phyloP scores from a whole-genome alignment of 306 rosid species.

The Corylus americana region DNA sequence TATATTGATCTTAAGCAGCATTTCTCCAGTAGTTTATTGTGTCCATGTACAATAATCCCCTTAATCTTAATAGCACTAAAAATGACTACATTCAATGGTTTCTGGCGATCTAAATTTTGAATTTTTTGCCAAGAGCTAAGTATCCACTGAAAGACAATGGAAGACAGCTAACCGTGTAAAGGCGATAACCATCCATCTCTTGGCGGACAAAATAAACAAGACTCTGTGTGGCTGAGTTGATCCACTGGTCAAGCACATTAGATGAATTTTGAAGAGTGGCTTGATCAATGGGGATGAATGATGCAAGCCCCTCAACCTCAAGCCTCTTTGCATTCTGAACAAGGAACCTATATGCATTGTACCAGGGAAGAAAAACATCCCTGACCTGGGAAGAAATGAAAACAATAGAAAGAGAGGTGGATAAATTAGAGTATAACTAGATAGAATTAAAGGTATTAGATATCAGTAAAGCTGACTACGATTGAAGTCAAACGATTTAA shows the following conservation, averaged over 20 bases:
- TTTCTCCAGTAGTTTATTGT: neutral
- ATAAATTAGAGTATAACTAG: conserved; percentile 1
- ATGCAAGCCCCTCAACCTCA: conserved; percentile 77
- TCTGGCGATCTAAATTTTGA: neutral
- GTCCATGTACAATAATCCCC: neutral
- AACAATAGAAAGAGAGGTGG: neutral
- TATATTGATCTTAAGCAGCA: neutral
- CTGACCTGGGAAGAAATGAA: conserved; percentile 56
- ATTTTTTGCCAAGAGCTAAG: neutral
- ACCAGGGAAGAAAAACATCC: conserved; percentile 98
- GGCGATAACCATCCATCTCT: conserved; percentile 91
- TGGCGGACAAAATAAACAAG: conserved; percentile 86
- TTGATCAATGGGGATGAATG: conserved; percentile 65
- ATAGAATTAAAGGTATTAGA: neutral
- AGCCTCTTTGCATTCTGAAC: conserved; percentile 95
- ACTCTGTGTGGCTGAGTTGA: conserved; percentile 92
- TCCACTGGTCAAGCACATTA: conserved; percentile 99
- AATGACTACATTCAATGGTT: neutral
- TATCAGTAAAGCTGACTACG: neutral
- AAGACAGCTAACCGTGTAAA: conserved; percentile 68
- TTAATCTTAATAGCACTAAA: neutral
- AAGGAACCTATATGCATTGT: conserved; percentile 93
- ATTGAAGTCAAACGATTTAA: neutral
- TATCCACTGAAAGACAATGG: conserved; percentile 1
- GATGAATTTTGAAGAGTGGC: conserved; percentile 68